These are phyloP conservation scores for Kernera saxatilis DNA, from an alignment of 345 rosid genomes.

Conservation along the genomic window DNA sequence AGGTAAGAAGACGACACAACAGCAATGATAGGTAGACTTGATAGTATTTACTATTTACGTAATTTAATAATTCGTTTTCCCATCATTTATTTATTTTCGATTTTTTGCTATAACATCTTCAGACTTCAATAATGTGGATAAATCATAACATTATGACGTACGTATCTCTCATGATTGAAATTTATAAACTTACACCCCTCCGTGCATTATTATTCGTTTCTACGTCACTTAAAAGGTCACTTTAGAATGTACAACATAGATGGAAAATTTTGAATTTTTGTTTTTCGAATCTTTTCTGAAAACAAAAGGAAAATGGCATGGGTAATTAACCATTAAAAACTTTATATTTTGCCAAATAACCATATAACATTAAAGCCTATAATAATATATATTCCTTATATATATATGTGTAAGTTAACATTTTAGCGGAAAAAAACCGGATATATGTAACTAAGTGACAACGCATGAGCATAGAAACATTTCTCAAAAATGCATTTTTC, in stretches of 20 bases:
- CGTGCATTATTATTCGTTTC: slow-evolving; percentile 7
- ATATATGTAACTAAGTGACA: too few relatives aligned
- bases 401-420: too few relatives aligned
- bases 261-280: background rate
- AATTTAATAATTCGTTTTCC: background rate
- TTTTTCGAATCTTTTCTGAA: background rate
- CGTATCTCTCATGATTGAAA: slow-evolving; percentile 20
- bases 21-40: background rate
- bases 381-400: too few relatives aligned
- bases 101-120: background rate
- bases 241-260: background rate
- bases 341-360: too few relatives aligned
- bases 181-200: background rate
- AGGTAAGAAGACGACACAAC: slow-evolving; percentile 16
- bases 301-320: too few relatives aligned
- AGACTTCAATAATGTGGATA: slow-evolving; percentile 8
- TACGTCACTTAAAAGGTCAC: background rate
- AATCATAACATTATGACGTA: slow-evolving; percentile 16
- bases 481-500: too few relatives aligned
- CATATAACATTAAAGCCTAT: too few relatives aligned
- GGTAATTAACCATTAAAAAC: too few relatives aligned
- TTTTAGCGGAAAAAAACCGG: too few relatives aligned
- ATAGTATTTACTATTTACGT: background rate
- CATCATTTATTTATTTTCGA: background rate
- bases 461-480: too few relatives aligned